A percentile compares a stretch with the other conserved stretches of the same genome.
These are phyloP conservation scores for Micractinium conductrix DNA, from an alignment of 139 green algal genomes.

Conservation along the genomic window DNA sequence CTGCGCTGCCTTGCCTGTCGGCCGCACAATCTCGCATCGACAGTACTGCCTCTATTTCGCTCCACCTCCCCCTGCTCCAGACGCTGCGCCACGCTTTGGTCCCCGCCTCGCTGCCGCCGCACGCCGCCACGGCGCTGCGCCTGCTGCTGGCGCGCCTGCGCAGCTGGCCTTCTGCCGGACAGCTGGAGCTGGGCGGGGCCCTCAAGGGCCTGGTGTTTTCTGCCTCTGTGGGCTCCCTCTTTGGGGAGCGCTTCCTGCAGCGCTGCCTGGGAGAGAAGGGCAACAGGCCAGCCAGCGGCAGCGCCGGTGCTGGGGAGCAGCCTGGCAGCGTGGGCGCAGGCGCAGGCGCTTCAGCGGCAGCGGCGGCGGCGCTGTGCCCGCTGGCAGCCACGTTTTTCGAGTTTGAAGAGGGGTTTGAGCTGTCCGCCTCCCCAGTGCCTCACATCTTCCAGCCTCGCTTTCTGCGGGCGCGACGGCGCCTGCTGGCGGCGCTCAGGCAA, in stretches of 20 bases:
- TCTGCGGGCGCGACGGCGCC: constrained; percentile 5
- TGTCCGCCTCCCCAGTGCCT: constrained; percentile 75
- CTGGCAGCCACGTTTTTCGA: constrained; percentile 49
- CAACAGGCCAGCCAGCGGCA: background rate
- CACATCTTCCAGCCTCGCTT: constrained; percentile 74
- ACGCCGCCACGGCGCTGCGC: constrained; percentile 4
- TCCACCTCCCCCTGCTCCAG: background rate
- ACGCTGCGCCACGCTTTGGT: constrained; percentile 20
- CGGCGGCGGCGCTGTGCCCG: background rate
- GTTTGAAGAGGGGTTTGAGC: constrained; percentile 78
- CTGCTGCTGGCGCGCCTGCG: constrained; percentile 8
- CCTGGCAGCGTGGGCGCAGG: background rate
- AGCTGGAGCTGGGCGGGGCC: constrained; percentile 68
- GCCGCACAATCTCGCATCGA: background rate
- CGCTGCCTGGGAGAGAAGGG: background rate
- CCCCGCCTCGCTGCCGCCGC: background rate
- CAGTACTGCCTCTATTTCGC: too few relatives aligned
- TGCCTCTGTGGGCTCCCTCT: constrained; percentile 54
- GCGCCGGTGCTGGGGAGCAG: too few relatives aligned
- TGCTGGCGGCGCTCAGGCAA: constrained; percentile 54
- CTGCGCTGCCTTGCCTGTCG: background rate
- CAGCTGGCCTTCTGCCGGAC: constrained; percentile 1
- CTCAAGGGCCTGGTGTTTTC: constrained; percentile 62
- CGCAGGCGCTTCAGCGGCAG: background rate
- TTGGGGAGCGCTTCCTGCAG: constrained; percentile 54